Evolutionary conservation across 768 basidiomycete species (phyloP).

Genomic region (Cubamyces lactineus): DNA sequence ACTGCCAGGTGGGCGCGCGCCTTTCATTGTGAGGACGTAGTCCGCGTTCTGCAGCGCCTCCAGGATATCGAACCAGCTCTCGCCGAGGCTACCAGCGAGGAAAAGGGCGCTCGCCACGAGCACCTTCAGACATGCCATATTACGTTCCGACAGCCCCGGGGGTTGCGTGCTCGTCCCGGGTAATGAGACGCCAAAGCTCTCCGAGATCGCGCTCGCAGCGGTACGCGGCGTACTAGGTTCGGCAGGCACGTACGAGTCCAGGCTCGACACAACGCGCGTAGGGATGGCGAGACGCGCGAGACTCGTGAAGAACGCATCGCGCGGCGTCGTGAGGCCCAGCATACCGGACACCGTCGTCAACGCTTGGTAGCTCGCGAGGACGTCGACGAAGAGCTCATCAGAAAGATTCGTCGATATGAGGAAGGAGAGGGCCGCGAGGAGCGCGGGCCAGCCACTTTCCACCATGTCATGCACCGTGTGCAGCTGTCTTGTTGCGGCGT

Average conservation of each 20-base stretch:
- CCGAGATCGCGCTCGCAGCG: slow-evolving; percentile 56
- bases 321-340: slow-evolving; percentile 82
- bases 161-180: slow-evolving; percentile 48
- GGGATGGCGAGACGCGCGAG: slow-evolving; percentile 95
- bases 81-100: slow-evolving; percentile 83
- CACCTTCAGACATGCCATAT: slow-evolving; percentile 88
- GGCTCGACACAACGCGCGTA: slow-evolving; percentile 79
- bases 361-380: slow-evolving; percentile 78
- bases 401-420: slow-evolving; percentile 90
- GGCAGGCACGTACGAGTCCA: slow-evolving; percentile 55
- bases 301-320: slow-evolving; percentile 90
- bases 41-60: slow-evolving; percentile 95
- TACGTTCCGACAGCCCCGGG: slow-evolving; percentile 85
- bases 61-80: slow-evolving; percentile 90
- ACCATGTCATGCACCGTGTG: slow-evolving; percentile 75
- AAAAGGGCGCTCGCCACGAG: slow-evolving; percentile 77
- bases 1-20: slow-evolving; percentile 28
- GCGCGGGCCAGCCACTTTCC: slow-evolving; percentile 87
- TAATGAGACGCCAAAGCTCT: slow-evolving; percentile 64
- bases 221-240: slow-evolving; percentile 65
- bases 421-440: slow-evolving; percentile 89
- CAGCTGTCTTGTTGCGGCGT: slow-evolving; percentile 59
- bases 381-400: slow-evolving; percentile 88
- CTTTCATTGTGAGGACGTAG: slow-evolving; percentile 78
- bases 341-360: slow-evolving; percentile 89